These are phyloP conservation scores for Mucor indicus DNA, from an alignment of 371 early-diverging fungal species.

Conservation along the genomic window DNA sequence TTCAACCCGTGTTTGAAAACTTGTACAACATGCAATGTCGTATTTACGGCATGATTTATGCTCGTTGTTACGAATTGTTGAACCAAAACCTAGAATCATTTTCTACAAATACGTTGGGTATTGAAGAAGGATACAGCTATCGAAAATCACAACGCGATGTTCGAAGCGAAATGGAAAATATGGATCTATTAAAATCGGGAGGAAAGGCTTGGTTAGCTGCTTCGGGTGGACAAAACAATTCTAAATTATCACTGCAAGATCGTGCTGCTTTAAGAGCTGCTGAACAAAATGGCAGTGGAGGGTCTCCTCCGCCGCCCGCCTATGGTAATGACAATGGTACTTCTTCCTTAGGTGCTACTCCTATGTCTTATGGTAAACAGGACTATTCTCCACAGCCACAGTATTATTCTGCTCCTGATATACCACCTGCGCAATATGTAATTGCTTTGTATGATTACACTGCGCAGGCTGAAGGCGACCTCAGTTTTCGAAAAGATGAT, in stretches of 20 bases:
- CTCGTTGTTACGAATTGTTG: conserved; percentile 43
- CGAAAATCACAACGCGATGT: conserved; percentile 23
- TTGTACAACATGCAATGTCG: conserved; percentile 67
- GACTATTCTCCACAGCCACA: too few relatives aligned
- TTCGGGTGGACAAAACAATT: conserved; percentile 30
- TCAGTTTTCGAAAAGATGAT: conserved; percentile 67
- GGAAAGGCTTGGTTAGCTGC: conserved; percentile 40
- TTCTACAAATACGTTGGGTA: conserved; percentile 27
- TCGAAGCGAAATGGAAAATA: conserved; percentile 28
- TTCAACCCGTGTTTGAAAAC: conserved; percentile 71
- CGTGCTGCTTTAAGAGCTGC: conserved; percentile 16
- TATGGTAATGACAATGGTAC: conserved; percentile 15
- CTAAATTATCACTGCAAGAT: conserved; percentile 29
- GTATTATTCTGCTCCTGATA: neutral
- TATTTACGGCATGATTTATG: conserved; percentile 54
- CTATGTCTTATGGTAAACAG: neutral
- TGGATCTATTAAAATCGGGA: conserved; percentile 35
- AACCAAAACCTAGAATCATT: conserved; percentile 30
- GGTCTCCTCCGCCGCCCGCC: conserved; percentile 17
- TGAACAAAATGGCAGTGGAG: conserved; percentile 2
- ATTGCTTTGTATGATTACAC: conserved; percentile 72
- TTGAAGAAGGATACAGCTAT: conserved; percentile 27
- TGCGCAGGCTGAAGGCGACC: conserved; percentile 69
- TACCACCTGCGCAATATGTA: conserved; percentile 13
- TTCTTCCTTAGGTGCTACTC: neutral